A percentile compares a stretch with the other conserved stretches of the same genome.
Conservation (phyloP, 2,329 filamentous ascomycete species). For the Penicillium thymicola region DNA sequence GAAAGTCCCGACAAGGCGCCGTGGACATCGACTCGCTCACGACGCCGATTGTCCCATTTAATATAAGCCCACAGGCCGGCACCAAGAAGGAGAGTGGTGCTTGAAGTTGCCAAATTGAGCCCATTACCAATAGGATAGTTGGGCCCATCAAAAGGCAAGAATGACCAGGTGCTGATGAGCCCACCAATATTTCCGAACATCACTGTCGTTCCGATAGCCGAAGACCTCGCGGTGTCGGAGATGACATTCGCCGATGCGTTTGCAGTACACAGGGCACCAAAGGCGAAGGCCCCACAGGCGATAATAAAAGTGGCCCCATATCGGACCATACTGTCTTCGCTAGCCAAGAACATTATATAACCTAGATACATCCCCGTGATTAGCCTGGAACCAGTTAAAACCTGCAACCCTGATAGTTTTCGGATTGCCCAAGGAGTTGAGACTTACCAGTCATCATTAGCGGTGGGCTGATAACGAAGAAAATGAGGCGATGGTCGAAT, state of each 20-base stretch:
- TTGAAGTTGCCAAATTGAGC: conserved; percentile 62
- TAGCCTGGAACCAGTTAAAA: neutral
- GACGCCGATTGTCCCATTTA: conserved; percentile 58
- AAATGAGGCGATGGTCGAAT: conserved; percentile 57
- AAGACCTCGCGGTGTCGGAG: conserved; percentile 65
- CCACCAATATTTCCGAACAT: conserved; percentile 74
- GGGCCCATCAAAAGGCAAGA: conserved; percentile 61
- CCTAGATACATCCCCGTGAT: conserved; percentile 28
- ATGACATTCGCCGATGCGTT: conserved; percentile 68
- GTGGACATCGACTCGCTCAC: conserved; percentile 55
- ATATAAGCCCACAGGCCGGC: conserved; percentile 58
- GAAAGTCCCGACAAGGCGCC: conserved; percentile 54
- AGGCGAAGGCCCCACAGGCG: conserved; percentile 60
- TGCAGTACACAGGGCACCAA: conserved; percentile 64
- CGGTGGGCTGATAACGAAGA: conserved; percentile 59
- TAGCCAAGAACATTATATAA: conserved; percentile 68
- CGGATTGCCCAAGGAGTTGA: neutral
- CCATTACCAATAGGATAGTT: conserved; percentile 70
- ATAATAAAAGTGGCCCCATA: conserved; percentile 72
- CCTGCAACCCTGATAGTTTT: neutral
- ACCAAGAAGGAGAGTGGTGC: conserved; percentile 53
- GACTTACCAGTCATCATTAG: conserved; percentile 57
- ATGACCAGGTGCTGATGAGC: conserved; percentile 63
- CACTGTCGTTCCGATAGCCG: conserved; percentile 64
- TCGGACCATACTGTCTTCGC: conserved; percentile 50